These are phyloP conservation scores for Termitomyces sp. DNA, from an alignment of 768 basidiomycete genomes.

Conservation along the genomic window DNA sequence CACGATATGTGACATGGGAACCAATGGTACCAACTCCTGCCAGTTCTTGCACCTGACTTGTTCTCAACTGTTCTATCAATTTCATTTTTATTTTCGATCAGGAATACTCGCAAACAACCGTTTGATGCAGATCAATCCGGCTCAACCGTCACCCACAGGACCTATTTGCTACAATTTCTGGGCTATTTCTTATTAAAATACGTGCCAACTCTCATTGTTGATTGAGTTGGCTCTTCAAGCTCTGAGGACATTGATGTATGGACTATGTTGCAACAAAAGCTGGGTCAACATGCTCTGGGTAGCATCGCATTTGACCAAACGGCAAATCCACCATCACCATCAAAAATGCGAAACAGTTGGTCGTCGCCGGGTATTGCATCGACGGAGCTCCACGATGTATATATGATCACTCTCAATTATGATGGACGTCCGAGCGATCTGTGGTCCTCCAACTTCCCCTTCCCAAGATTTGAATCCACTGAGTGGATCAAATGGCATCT, in stretches of 20 bases:
- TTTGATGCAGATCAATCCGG: not conserved
- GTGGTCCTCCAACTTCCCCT: constrained; percentile 16
- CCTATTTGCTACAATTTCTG: not conserved
- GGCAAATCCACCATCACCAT: constrained; percentile 7
- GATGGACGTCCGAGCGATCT: constrained; percentile 15
- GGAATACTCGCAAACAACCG: not conserved
- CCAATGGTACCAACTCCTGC: not conserved
- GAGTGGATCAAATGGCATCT: constrained; percentile 18
- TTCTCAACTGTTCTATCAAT: not conserved
- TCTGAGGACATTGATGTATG: not conserved
- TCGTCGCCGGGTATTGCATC: not conserved
- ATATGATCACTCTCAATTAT: constrained; percentile 1
- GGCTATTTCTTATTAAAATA: not conserved
- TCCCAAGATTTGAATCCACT: constrained; percentile 11
- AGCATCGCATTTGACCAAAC: not conserved
- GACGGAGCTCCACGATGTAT: not conserved
- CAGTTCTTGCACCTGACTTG: not conserved
- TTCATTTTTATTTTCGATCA: not conserved
- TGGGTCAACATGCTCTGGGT: not conserved
- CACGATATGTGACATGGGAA: not conserved
- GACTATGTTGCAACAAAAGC: not conserved
- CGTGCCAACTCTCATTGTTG: not conserved
- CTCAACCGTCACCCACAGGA: not conserved
- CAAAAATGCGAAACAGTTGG: constrained; percentile 5
- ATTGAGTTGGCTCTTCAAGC: not conserved